These are phyloP conservation scores for Lomentospora prolificans DNA, from an alignment of 2,329 filamentous ascomycete genomes.

Conservation along the genomic window DNA sequence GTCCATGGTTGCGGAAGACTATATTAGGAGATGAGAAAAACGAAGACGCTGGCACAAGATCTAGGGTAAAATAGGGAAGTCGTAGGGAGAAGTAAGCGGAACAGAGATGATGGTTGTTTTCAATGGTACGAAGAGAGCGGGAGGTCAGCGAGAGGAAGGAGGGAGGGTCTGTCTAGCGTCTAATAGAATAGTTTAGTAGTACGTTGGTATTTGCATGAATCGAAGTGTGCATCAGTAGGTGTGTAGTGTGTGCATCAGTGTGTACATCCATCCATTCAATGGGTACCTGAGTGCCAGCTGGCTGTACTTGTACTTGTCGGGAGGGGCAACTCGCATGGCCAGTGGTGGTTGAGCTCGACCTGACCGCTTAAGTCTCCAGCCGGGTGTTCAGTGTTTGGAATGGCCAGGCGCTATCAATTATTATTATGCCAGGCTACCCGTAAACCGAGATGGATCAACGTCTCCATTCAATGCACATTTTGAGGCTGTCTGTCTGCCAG, in stretches of 20 bases:
- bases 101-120: constrained; percentile 13
- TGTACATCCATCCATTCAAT: no score
- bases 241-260: no score
- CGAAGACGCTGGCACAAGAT: neutral
- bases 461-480: no score
- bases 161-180: neutral
- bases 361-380: neutral
- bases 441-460: no score
- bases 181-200: no score
- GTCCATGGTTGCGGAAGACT: constrained; percentile 57
- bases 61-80: constrained; percentile 12
- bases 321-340: no score
- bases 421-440: neutral
- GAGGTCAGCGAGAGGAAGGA: constrained; percentile 4
- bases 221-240: no score
- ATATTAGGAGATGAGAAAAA: neutral
- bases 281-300: no score
- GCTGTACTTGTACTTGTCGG: no score
- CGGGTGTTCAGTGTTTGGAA: no score
- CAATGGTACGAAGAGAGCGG: constrained; percentile 10
- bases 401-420: neutral
- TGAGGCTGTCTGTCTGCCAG: no score
- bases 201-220: no score
- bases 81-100: constrained; percentile 19
- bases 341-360: neutral